Evolutionary conservation across 148 eudicot species (phyloP).

Genomic region (Amaranthus cruentus): DNA sequence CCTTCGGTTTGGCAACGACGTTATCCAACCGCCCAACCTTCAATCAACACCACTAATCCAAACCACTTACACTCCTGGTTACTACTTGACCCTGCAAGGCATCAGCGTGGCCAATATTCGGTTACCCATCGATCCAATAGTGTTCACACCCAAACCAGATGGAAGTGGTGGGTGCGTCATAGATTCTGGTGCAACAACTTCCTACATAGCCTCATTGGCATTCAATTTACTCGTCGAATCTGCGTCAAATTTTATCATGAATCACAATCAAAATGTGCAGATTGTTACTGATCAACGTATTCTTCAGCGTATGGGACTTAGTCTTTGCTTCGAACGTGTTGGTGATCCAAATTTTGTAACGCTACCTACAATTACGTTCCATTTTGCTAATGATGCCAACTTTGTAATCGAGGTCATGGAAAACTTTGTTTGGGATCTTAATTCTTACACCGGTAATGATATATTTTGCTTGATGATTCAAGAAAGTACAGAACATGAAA

Average conservation of each 20-base stretch:
- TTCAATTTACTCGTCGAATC: not conserved
- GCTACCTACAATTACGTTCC: not conserved
- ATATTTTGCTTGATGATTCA: not conserved
- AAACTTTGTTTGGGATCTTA: not conserved
- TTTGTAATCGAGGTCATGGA: not conserved
- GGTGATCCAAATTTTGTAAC: not conserved
- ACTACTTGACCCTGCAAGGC: conserved; percentile 7
- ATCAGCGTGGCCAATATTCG: not conserved
- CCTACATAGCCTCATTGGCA: not conserved
- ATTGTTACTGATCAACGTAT: not conserved
- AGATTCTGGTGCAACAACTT: not conserved
- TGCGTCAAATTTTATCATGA: not conserved
- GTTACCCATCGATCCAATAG: not conserved
- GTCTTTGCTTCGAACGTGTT: not conserved
- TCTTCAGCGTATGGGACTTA: not conserved
- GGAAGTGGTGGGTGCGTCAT: conserved; percentile 12
- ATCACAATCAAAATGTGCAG: not conserved
- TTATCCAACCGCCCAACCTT: not conserved
- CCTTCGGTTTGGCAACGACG: conserved; percentile 10
- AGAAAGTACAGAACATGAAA: not conserved
- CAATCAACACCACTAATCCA: not conserved
- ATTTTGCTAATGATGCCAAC: conserved; percentile 7
- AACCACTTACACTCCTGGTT: not conserved
- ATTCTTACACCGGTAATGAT: not conserved
- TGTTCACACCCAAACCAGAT: not conserved